A percentile compares a stretch with the other conserved stretches of the same genome.
Evolutionary conservation across 192 early-diverging fungal species (phyloP).

Genomic region (Linnemannia elongata): DNA sequence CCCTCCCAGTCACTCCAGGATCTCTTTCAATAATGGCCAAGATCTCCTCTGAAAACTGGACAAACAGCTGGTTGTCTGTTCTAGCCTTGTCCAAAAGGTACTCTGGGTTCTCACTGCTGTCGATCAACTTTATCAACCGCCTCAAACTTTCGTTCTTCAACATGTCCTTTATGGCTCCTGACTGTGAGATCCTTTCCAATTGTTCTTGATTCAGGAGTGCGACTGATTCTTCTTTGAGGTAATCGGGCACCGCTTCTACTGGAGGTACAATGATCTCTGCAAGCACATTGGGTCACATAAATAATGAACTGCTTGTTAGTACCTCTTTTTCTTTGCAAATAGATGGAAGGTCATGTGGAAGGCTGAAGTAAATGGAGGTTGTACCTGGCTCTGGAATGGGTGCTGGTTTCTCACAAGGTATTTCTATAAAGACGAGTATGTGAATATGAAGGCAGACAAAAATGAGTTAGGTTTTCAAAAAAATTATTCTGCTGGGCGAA

Average conservation of each 20-base stretch:
- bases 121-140: conserved; percentile 36
- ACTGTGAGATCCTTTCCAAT: conserved; percentile 28
- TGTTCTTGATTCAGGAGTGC: conserved; percentile 36
- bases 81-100: conserved; percentile 44
- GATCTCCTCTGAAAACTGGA: conserved; percentile 53
- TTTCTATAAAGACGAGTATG: conserved; percentile 16
- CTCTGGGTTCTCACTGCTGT: conserved; percentile 55
- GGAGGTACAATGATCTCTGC: conserved; percentile 36
- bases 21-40: conserved; percentile 31
- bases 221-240: conserved; percentile 44
- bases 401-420: conserved; percentile 46
- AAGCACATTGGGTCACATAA: no score
- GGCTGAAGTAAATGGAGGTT: no score
- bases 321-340: no score
- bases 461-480: not conserved
- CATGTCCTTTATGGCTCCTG: conserved; percentile 30
- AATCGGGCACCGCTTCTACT: conserved; percentile 37
- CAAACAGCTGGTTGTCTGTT: conserved; percentile 42
- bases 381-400: conserved; percentile 51
- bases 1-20: conserved; percentile 35
- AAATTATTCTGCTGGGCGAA: conserved; percentile 1
- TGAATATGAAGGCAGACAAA: not conserved
- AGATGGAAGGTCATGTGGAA: not conserved
- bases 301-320: no score
- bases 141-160: conserved; percentile 43